Percentiles rank a stretch among this genome's conserved stretches.
phyloP scores from a whole-genome alignment of 2,329 filamentous ascomycete genomes.

The Alternaria angustiovoidea region DNA sequence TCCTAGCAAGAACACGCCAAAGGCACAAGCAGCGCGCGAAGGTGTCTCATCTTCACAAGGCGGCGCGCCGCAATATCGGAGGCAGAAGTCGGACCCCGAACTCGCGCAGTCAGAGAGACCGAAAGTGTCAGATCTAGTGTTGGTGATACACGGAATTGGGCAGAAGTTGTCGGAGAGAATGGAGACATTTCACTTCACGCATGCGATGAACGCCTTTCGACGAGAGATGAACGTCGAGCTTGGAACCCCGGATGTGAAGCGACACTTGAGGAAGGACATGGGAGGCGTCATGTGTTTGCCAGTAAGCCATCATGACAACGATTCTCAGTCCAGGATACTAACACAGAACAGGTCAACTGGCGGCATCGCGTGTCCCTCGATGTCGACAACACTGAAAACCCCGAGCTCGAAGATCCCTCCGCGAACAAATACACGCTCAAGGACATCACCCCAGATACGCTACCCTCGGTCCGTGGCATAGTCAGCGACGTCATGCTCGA shows the following conservation, averaged over 20 bases:
- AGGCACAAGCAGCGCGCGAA: conserved; percentile 53
- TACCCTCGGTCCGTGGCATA: conserved; percentile 88
- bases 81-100: conserved; percentile 60
- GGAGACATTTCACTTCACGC: conserved; percentile 96
- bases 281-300: conserved; percentile 94
- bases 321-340: conserved; percentile 11
- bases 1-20: conserved; percentile 57
- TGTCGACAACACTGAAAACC: conserved; percentile 65
- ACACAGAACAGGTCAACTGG: conserved; percentile 75
- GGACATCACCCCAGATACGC: conserved; percentile 89
- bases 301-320: conserved; percentile 35
- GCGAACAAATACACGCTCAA: conserved; percentile 74
- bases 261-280: conserved; percentile 76
- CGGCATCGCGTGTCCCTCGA: conserved; percentile 87
- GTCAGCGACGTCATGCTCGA: conserved; percentile 99
- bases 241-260: conserved; percentile 74
- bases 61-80: conserved; percentile 50
- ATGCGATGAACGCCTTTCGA: conserved; percentile 90
- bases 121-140: conserved; percentile 83
- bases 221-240: conserved; percentile 87
- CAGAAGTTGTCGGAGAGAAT: conserved; percentile 95
- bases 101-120: conserved; percentile 71
- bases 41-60: conserved; percentile 57
- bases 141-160: conserved; percentile 94
- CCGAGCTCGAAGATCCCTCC: conserved; percentile 64